Evolutionary conservation across 2,329 filamentous ascomycete genomes (phyloP).

Genomic region (Clarireedia paspali): DNA sequence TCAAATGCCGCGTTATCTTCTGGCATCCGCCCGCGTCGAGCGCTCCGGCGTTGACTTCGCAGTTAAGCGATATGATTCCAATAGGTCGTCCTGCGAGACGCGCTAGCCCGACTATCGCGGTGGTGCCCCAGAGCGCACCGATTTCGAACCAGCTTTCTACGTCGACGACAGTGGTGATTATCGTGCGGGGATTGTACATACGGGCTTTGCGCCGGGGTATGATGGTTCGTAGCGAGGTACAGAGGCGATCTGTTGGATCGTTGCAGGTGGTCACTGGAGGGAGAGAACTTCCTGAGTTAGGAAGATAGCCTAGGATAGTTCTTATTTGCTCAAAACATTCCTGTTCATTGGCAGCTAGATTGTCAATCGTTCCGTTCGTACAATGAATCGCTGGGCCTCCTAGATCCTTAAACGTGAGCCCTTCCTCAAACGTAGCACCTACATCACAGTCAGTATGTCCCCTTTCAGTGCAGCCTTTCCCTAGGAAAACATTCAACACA

Average conservation of each 20-base stretch:
- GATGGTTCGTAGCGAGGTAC: constrained; percentile 43
- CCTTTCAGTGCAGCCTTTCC: no score
- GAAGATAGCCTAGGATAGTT: constrained; percentile 48
- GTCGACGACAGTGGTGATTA: constrained; percentile 52
- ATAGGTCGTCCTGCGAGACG: constrained; percentile 48
- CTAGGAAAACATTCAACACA: no score
- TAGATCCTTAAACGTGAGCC: constrained; percentile 47
- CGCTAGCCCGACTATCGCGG: constrained; percentile 53
- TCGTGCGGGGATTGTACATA: constrained; percentile 51
- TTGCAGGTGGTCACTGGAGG: constrained; percentile 40
- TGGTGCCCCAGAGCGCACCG: constrained; percentile 53
- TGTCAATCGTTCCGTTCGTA: constrained; percentile 60
- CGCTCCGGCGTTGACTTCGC: constrained; percentile 53
- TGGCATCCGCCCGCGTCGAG: constrained; percentile 53
- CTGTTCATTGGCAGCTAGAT: constrained; percentile 51
- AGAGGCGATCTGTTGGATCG: constrained; percentile 43
- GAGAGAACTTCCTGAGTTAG: constrained; percentile 46
- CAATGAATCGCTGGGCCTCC: constrained; percentile 55
- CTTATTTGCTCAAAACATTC: constrained; percentile 55
- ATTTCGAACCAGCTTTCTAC: constrained; percentile 54
- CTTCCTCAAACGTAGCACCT: constrained; percentile 56
- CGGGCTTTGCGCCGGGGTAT: constrained; percentile 49
- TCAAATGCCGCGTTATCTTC: constrained; percentile 52
- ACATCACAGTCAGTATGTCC: background rate
- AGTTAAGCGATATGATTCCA: constrained; percentile 52